phyloP scores from a whole-genome alignment of 768 basidiomycete species.

The Amanita muscaria region DNA sequence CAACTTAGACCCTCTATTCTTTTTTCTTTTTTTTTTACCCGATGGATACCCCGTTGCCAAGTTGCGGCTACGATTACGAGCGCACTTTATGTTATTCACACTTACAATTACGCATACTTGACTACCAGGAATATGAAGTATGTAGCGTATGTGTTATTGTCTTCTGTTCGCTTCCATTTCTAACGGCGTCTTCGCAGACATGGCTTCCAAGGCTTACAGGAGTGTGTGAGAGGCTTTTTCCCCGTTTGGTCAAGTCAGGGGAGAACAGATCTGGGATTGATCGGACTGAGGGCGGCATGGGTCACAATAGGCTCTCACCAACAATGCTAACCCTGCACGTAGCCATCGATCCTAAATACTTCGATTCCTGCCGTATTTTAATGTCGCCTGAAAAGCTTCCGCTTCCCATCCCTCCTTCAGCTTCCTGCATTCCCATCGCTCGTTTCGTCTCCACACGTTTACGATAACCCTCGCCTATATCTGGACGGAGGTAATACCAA shows the following conservation, averaged over 20 bases:
- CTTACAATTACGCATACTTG: too few relatives aligned
- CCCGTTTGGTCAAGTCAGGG: background rate
- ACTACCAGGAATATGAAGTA: too few relatives aligned
- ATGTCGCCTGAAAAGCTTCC: background rate
- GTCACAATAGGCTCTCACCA: background rate
- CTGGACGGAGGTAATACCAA: too few relatives aligned
- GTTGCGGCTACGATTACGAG: too few relatives aligned
- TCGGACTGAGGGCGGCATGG: background rate
- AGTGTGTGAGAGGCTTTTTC: background rate
- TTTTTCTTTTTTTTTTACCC: background rate
- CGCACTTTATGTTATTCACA: too few relatives aligned
- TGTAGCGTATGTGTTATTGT: too few relatives aligned
- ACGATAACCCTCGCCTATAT: too few relatives aligned
- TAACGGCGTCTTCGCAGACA: slow-evolving; percentile 5
- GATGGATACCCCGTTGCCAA: background rate
- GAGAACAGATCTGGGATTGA: background rate
- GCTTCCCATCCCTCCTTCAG: background rate
- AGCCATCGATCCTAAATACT: too few relatives aligned
- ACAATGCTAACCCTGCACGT: too few relatives aligned
- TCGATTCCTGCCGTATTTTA: background rate
- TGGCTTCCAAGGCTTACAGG: background rate
- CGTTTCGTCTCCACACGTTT: too few relatives aligned
- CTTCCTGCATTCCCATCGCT: too few relatives aligned
- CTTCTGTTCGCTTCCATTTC: background rate
- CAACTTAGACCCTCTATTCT: background rate